Evolutionary conservation across 768 basidiomycete species (phyloP).

Genomic region (Calocybe indica): DNA sequence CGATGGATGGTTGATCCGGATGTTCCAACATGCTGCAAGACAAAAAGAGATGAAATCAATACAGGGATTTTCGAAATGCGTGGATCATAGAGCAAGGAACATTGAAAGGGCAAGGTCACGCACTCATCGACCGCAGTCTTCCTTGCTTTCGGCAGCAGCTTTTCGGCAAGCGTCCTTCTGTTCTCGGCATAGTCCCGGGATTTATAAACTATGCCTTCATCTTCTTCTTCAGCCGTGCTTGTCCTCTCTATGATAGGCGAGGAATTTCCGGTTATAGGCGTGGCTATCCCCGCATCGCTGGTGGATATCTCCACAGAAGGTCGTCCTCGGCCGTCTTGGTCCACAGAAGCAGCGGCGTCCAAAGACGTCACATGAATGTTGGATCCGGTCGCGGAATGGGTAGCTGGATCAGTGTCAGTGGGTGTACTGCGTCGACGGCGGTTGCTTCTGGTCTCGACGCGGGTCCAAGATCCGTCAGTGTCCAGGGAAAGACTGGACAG

Average conservation of each 20-base stretch:
- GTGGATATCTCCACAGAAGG: conserved; percentile 31
- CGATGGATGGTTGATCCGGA: conserved; percentile 44
- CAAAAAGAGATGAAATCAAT: conserved; percentile 6
- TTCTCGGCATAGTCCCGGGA: conserved; percentile 20
- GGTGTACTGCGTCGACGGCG: conserved; percentile 1
- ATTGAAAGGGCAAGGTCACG: conserved; percentile 8
- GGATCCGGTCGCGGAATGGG: no score
- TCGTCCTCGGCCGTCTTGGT: neutral
- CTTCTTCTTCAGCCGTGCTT: conserved; percentile 6
- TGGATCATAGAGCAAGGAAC: neutral
- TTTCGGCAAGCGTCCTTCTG: conserved; percentile 51
- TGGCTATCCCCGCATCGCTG: conserved; percentile 48
- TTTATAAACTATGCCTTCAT: conserved; percentile 17
- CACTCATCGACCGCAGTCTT: conserved; percentile 73
- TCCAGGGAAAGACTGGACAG: conserved; percentile 28
- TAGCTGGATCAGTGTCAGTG: no score
- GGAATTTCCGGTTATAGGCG: conserved; percentile 33
- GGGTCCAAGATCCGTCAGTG: conserved; percentile 67
- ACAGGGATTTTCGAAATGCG: conserved; percentile 1
- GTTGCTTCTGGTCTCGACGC: conserved; percentile 47
- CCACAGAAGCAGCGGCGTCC: conserved; percentile 2
- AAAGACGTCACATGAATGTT: no score
- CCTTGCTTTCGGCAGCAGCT: conserved; percentile 54
- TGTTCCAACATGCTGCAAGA: conserved; percentile 55
- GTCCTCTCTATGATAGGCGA: conserved; percentile 30